These are phyloP conservation scores for Paraleonurus japonicus DNA, from an alignment of 257 asterid species.

Conservation along the genomic window DNA sequence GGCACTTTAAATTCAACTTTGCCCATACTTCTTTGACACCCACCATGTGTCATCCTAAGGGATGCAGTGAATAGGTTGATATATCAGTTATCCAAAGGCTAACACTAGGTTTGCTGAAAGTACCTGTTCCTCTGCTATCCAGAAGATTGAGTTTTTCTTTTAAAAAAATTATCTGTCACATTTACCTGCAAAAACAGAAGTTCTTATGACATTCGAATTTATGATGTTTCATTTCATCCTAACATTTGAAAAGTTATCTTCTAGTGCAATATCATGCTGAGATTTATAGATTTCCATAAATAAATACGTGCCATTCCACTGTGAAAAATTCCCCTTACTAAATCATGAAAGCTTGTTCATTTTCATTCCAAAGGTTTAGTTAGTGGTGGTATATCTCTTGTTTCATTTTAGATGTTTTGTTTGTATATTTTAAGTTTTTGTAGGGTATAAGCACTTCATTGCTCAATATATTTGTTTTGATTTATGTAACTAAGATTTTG, in stretches of 20 bases:
- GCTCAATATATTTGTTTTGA: background rate
- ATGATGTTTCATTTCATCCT: background rate
- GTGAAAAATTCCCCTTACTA: background rate
- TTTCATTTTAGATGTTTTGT: background rate
- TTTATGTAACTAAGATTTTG: constrained; percentile 1
- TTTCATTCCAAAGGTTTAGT: background rate
- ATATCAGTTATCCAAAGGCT: background rate
- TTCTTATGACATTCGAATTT: background rate
- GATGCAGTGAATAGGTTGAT: background rate
- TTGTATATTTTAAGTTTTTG: background rate
- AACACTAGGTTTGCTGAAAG: too few species aligned
- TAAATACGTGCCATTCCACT: background rate
- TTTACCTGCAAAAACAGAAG: background rate
- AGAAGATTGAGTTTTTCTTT: background rate
- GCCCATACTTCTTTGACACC: background rate
- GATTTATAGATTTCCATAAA: background rate
- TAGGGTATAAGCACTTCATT: constrained; percentile 3
- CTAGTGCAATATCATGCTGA: background rate
- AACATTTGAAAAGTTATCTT: background rate
- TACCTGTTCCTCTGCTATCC: background rate
- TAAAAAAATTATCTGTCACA: background rate
- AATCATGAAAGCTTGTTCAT: background rate
- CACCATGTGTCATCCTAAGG: background rate
- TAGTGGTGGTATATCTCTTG: background rate
- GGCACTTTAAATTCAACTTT: background rate